Evolutionary conservation across 129 eudicot genomes (phyloP).

Genomic region (Silybum marianum): DNA sequence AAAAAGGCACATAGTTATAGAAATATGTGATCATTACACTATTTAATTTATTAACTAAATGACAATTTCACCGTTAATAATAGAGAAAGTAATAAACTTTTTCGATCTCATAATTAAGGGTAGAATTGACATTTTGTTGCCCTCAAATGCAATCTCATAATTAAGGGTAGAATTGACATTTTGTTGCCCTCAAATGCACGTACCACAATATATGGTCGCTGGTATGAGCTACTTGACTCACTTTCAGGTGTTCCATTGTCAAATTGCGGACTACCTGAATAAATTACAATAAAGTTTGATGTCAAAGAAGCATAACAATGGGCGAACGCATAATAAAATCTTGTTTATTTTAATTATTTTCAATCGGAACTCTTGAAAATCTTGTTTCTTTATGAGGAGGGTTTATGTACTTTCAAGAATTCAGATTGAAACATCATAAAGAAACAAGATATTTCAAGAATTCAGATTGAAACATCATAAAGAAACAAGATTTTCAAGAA

Average conservation of each 20-base stretch:
- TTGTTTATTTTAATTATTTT: too few relatives aligned
- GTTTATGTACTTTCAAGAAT: too few relatives aligned
- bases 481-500: not conserved
- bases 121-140: not conserved
- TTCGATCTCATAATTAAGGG: not conserved
- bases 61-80: not conserved
- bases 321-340: not conserved
- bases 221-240: conserved; percentile 49
- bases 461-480: not conserved
- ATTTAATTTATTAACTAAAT: not conserved
- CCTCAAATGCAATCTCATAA: not conserved
- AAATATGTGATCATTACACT: not conserved
- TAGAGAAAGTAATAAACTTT: not conserved
- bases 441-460: not conserved
- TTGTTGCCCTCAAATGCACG: conserved; percentile 3
- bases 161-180: too few relatives aligned
- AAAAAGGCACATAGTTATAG: not conserved
- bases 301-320: not conserved
- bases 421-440: too few relatives aligned
- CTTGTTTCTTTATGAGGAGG: too few relatives aligned
- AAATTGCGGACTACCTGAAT: conserved; percentile 61
- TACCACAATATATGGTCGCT: conserved; percentile 50
- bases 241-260: conserved; percentile 43
- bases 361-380: too few relatives aligned
- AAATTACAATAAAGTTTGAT: not conserved